Evolutionary conservation across 2,329 filamentous ascomycete genomes (phyloP).

Genomic region (Fusarium redolens): DNA sequence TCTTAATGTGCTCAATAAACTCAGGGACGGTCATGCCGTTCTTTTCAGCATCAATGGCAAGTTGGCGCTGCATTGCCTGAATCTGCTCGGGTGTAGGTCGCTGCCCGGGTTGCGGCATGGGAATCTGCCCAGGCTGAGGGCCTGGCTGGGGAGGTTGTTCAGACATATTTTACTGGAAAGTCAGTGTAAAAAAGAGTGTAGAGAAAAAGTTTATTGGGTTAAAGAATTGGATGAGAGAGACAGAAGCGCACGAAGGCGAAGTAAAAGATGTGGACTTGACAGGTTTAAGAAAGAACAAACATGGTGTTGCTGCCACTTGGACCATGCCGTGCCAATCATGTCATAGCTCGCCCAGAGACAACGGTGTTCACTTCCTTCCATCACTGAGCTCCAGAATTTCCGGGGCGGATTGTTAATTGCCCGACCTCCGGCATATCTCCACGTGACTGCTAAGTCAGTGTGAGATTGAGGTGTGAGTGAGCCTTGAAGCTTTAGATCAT

Average conservation of each 20-base stretch:
- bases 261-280: constrained; percentile 21
- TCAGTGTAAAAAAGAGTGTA: constrained; percentile 23
- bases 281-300: constrained; percentile 32
- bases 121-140: constrained; percentile 46
- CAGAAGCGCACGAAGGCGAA: constrained; percentile 25
- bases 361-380: constrained; percentile 53
- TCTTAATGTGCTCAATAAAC: constrained; percentile 78
- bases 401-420: constrained; percentile 46
- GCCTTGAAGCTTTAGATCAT: background rate
- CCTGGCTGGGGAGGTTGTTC: constrained; percentile 44
- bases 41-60: constrained; percentile 85
- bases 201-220: constrained; percentile 19
- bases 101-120: constrained; percentile 54
- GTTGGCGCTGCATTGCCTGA: constrained; percentile 81
- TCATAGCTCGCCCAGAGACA: constrained; percentile 44
- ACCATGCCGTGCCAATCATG: constrained; percentile 42
- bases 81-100: constrained; percentile 86
- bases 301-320: constrained; percentile 38
- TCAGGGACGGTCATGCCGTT: constrained; percentile 86
- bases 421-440: constrained; percentile 38
- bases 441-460: constrained; percentile 30
- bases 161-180: constrained; percentile 43
- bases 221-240: constrained; percentile 19
- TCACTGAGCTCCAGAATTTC: constrained; percentile 27
- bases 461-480: background rate